Conservation (phyloP, 192 early-diverging fungal species). For the Phlyctochytrium planicorne region DNA sequence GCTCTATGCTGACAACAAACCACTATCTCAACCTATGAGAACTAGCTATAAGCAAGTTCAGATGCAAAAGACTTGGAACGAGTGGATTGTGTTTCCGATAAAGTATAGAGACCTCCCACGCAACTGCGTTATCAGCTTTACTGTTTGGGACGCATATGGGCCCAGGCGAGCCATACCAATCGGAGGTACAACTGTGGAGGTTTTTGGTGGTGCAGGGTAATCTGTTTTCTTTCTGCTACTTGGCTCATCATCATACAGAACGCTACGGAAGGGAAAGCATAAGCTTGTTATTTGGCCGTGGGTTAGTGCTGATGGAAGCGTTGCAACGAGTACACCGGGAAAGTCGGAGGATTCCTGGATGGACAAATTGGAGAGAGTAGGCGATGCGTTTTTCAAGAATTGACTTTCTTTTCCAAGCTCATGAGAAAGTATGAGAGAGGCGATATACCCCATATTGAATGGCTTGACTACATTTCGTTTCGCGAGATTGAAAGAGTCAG, state of each 20-base stretch:
- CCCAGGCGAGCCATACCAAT: constrained; percentile 72
- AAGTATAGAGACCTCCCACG: constrained; percentile 82
- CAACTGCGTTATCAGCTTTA: constrained; percentile 67
- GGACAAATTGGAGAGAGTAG: constrained; percentile 83
- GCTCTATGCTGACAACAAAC: constrained; percentile 68
- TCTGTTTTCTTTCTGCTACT: constrained; percentile 4
- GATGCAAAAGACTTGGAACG: constrained; percentile 78
- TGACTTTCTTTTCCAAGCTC: constrained; percentile 26
- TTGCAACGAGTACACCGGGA: constrained; percentile 53
- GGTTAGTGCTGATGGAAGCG: constrained; percentile 62
- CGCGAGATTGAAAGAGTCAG: constrained; percentile 84
- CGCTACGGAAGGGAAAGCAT: constrained; percentile 83
- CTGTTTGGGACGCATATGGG: constrained; percentile 76
- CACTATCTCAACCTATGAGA: constrained; percentile 61
- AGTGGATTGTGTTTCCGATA: constrained; percentile 89
- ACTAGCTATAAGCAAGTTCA: constrained; percentile 67
- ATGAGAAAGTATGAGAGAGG: constrained; percentile 84
- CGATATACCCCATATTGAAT: constrained; percentile 82
- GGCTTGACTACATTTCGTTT: constrained; percentile 91
- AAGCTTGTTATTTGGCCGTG: constrained; percentile 72
- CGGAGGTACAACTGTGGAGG: constrained; percentile 71
- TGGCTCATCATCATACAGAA: constrained; percentile 41
- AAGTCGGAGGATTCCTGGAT: constrained; percentile 63
- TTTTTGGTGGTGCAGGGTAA: constrained; percentile 83
- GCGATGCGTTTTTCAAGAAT: constrained; percentile 11